Evolutionary conservation across 106 monocot species (phyloP).

Genomic region (Allium cepa): DNA sequence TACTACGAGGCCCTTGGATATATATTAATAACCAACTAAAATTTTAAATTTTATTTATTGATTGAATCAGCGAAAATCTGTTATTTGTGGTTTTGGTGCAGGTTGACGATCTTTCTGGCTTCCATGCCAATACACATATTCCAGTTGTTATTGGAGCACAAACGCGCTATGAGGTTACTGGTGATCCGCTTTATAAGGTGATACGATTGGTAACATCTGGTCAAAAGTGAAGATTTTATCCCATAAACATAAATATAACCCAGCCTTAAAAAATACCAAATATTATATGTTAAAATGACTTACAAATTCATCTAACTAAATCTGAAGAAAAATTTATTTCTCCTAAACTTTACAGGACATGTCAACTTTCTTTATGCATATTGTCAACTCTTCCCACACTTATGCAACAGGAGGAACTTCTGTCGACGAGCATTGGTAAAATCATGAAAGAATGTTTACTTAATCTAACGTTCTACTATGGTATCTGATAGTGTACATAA

Average conservation of each 20-base stretch:
- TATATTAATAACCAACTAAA: too few relatives aligned
- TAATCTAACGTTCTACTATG: background rate
- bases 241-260: too few relatives aligned
- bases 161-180: conserved; percentile 81
- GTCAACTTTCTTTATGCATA: conserved; percentile 70
- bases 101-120: conserved; percentile 80
- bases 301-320: background rate
- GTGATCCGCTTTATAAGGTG: conserved; percentile 95
- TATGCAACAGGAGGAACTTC: conserved; percentile 98
- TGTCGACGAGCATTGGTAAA: conserved; percentile 83
- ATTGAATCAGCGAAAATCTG: background rate
- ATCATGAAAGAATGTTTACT: background rate
- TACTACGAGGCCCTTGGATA: too few relatives aligned
- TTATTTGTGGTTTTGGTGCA: conserved; percentile 26
- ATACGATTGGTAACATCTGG: background rate
- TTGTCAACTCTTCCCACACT: conserved; percentile 88
- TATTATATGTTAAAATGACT: background rate
- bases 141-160: conserved; percentile 88
- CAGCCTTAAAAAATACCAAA: background rate
- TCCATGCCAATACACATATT: conserved; percentile 96
- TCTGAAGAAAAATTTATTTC: background rate
- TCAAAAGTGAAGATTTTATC: too few relatives aligned
- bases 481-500: background rate
- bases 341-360: conserved; percentile 43
- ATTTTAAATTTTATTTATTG: too few relatives aligned